Percentiles rank a stretch among this genome's conserved stretches.
phyloP scores from a whole-genome alignment of 148 eudicot genomes.

The Polygonum maritimum region DNA sequence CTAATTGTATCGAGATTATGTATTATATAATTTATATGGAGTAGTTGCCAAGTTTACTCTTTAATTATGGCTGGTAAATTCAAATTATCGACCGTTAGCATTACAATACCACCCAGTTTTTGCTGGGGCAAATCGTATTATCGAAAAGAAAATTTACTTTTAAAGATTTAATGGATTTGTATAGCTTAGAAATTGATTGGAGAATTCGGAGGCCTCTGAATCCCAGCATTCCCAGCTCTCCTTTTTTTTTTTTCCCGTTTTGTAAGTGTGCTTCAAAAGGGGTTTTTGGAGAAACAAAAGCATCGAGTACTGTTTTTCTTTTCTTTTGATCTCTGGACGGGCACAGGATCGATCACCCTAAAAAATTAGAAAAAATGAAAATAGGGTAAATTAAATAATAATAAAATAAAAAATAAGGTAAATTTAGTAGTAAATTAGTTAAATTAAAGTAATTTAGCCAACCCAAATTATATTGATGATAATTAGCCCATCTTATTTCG shows the following conservation, averaged over 20 bases:
- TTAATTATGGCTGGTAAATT: neutral
- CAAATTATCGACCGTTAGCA: neutral
- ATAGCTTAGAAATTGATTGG: neutral
- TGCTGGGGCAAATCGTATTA: neutral
- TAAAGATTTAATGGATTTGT: neutral
- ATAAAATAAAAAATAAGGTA: no score
- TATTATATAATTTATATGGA: neutral
- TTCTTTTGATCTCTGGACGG: no score
- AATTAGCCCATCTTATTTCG: no score
- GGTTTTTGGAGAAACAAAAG: no score
- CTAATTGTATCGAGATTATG: conserved; percentile 1
- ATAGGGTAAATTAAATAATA: no score
- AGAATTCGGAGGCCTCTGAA: neutral
- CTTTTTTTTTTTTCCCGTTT: neutral
- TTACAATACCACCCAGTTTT: neutral
- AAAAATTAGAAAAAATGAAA: no score
- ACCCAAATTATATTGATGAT: no score
- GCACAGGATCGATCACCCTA: no score
- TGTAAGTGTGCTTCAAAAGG: neutral
- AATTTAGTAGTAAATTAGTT: no score
- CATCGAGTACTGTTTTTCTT: no score
- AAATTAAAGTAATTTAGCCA: no score
- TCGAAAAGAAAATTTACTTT: neutral
- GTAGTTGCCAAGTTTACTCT: neutral
- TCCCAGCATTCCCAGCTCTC: no score